Conservation (phyloP, 352 stramenopile genomes). For the Globisporangium carolinianum region DNA sequence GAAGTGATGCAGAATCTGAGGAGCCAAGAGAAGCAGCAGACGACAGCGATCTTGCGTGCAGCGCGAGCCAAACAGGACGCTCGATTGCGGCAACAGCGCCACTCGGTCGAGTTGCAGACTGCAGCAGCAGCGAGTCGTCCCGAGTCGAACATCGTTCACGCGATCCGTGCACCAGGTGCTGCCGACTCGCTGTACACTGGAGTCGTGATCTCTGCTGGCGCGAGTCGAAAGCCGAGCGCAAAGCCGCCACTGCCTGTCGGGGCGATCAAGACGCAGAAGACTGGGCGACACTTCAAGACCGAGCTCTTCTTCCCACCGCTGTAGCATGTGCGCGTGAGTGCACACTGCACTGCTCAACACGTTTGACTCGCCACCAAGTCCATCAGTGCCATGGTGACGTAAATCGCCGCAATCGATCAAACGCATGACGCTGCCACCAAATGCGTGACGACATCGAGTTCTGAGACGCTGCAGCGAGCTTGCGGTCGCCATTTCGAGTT, state of each 20-base stretch:
- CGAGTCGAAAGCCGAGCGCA: not conserved
- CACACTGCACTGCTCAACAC: not conserved
- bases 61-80: conserved; percentile 17
- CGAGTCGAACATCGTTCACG: conserved; percentile 21
- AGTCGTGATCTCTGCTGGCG: conserved; percentile 10
- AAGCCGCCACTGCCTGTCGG: conserved; percentile 5
- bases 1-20: conserved; percentile 23
- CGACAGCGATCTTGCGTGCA: conserved; percentile 15
- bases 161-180: conserved; percentile 12
- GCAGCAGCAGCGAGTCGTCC: conserved; percentile 3
- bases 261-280: conserved; percentile 16
- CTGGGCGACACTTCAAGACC: conserved; percentile 25
- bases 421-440: too few relatives aligned
- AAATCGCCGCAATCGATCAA: too few relatives aligned
- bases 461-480: not conserved
- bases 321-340: not conserved
- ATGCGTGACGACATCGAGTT: not conserved
- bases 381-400: too few relatives aligned
- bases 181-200: conserved; percentile 27
- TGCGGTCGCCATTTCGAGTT: not conserved
- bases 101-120: conserved; percentile 6
- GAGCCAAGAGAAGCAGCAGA: conserved; percentile 24
- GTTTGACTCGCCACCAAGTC: too few relatives aligned
- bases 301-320: conserved; percentile 25
- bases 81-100: conserved; percentile 9